Percentiles rank a stretch among this genome's conserved stretches.
Evolutionary conservation across 1,284 basidiomycete species (phyloP).

Genomic region (Pyrrhoderma noxium): DNA sequence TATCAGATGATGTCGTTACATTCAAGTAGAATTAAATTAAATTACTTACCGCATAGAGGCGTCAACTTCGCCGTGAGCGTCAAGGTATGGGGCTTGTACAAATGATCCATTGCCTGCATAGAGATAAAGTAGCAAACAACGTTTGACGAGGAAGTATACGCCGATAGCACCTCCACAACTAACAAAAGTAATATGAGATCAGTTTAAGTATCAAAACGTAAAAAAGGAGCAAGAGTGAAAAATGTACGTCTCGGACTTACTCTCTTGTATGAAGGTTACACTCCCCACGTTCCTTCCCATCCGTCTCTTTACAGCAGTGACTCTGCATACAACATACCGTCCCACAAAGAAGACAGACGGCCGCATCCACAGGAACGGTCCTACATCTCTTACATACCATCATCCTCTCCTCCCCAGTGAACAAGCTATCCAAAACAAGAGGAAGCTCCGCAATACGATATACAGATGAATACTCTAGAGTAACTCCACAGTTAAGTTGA

Average conservation of each 20-base stretch:
- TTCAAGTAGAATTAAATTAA: constrained; percentile 2
- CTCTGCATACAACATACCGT: constrained; percentile 85
- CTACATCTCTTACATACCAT: constrained; percentile 74
- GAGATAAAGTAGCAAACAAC: constrained; percentile 88
- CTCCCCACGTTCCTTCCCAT: constrained; percentile 65
- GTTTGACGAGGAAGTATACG: constrained; percentile 87
- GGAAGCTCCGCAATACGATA: constrained; percentile 87
- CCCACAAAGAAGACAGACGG: constrained; percentile 90
- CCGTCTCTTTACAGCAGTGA: constrained; percentile 82
- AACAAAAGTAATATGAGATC: constrained; percentile 9
- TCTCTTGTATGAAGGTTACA: constrained; percentile 94
- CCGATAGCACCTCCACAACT: constrained; percentile 90
- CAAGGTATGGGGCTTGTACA: constrained; percentile 85
- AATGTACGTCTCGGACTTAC: constrained; percentile 40
- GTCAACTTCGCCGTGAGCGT: constrained; percentile 93
- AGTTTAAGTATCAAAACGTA: constrained; percentile 13
- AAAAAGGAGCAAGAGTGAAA: neutral
- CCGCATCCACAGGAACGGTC: constrained; percentile 78
- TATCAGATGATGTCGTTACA: neutral
- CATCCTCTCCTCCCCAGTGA: constrained; percentile 62
- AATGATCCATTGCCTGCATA: constrained; percentile 89
- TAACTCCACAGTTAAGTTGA: constrained; percentile 65
- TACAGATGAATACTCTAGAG: constrained; percentile 76
- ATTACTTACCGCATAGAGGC: constrained; percentile 75
- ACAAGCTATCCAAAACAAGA: constrained; percentile 74